Evolutionary conservation across 2,329 filamentous ascomycete genomes (phyloP).

Genomic region (Pseudopithomyces chartarum): DNA sequence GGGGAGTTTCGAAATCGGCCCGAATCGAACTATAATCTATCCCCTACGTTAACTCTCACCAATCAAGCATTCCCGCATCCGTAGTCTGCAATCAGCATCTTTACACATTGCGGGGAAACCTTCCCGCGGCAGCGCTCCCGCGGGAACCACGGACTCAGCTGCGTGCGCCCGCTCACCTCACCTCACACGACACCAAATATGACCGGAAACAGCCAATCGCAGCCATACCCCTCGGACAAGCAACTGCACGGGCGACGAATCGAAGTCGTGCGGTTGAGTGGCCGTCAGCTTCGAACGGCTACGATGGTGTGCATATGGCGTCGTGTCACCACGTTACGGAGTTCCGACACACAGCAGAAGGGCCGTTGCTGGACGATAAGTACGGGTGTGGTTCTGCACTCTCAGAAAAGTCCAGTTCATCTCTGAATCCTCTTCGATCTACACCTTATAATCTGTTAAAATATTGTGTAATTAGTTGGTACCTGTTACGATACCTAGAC

Average conservation of each 20-base stretch:
- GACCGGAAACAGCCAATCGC: not conserved
- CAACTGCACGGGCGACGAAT: not conserved
- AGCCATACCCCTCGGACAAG: not conserved
- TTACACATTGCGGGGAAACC: not conserved
- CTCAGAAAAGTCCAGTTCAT: too few species aligned
- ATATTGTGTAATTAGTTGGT: not conserved
- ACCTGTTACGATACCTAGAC: not conserved
- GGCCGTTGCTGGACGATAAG: not conserved
- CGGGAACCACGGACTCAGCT: not conserved
- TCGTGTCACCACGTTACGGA: not conserved
- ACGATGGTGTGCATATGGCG: not conserved
- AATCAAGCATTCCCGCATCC: not conserved
- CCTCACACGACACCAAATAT: not conserved
- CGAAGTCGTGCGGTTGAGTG: not conserved
- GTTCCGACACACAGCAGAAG: not conserved
- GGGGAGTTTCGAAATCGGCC: not conserved
- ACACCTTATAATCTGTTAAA: not conserved
- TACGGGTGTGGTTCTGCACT: not conserved
- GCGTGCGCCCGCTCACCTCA: not conserved
- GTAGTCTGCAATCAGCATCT: not conserved
- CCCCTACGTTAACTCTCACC: not conserved
- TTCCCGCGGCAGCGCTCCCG: not conserved
- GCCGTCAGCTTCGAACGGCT: not conserved
- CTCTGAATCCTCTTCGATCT: not conserved
- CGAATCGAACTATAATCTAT: not conserved